Conservation (phyloP, 345 rosid genomes). For the Combretum micranthum region DNA sequence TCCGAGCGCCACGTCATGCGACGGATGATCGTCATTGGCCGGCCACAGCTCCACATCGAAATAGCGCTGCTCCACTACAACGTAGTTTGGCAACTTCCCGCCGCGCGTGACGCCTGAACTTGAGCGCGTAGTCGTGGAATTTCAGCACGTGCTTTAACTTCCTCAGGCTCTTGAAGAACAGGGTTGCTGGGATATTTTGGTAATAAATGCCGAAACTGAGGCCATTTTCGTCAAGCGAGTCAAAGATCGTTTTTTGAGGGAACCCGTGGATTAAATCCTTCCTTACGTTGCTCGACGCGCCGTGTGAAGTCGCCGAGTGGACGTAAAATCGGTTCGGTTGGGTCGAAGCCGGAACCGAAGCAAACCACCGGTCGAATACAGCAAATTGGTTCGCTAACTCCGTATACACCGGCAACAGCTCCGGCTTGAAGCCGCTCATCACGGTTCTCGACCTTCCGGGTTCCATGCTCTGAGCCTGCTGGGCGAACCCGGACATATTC, state of each 20-base stretch:
- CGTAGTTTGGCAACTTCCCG: slow-evolving; percentile 81
- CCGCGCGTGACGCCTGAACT: slow-evolving; percentile 63
- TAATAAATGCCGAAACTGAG: slow-evolving; percentile 84
- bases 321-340: slow-evolving; percentile 98
- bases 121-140: slow-evolving; percentile 59
- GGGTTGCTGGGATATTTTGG: slow-evolving; percentile 93
- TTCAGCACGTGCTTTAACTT: slow-evolving; percentile 56
- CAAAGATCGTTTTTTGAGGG: slow-evolving; percentile 91
- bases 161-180: slow-evolving; percentile 69
- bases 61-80: slow-evolving; percentile 82
- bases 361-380: slow-evolving; percentile 95
- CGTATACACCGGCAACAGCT: slow-evolving; percentile 60
- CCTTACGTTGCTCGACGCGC: slow-evolving; percentile 73
- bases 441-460: slow-evolving; percentile 55
- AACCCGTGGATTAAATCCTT: slow-evolving; percentile 83
- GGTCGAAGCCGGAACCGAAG: slow-evolving; percentile 95
- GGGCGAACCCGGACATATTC: slow-evolving; percentile 89
- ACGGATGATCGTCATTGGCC: slow-evolving; percentile 96
- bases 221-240: slow-evolving; percentile 76
- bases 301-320: slow-evolving; percentile 98
- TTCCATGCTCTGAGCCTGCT: slow-evolving; percentile 70
- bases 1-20: slow-evolving; percentile 84
- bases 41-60: slow-evolving; percentile 58
- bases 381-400: slow-evolving; percentile 82
- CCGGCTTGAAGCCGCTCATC: slow-evolving; percentile 85